phyloP scores from a whole-genome alignment of 108 stramenopile genomes.

The Pseudonitzschia multistriata region DNA sequence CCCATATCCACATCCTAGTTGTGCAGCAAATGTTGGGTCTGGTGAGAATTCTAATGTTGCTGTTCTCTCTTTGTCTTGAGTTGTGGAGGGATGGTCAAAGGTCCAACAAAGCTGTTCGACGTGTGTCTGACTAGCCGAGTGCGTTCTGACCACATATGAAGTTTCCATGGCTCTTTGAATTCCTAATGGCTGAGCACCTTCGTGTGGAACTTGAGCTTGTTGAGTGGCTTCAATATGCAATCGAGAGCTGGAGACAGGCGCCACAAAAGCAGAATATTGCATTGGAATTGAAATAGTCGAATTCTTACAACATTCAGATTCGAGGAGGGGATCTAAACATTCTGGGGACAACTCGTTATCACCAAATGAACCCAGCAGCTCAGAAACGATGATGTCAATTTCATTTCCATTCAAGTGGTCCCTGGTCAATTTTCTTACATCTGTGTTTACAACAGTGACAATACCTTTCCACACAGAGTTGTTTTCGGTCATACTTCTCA shows the following conservation, averaged over 20 bases:
- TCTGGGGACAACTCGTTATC: slow-evolving; percentile 99
- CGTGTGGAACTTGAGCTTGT: slow-evolving; percentile 54
- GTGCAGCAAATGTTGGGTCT: slow-evolving; percentile 50
- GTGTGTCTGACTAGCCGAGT: slow-evolving; percentile 87
- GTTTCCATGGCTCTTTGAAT: slow-evolving; percentile 89
- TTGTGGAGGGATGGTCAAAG: slow-evolving; percentile 80
- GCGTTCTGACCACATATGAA: slow-evolving; percentile 91
- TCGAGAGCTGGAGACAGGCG: slow-evolving; percentile 88
- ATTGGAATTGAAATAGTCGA: slow-evolving; percentile 71
- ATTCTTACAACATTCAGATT: slow-evolving; percentile 67
- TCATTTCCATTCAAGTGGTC: slow-evolving; percentile 35
- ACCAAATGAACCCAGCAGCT: slow-evolving; percentile 95
- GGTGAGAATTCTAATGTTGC: slow-evolving; percentile 50
- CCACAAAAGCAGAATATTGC: slow-evolving; percentile 87
- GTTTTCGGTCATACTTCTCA: slow-evolving; percentile 63
- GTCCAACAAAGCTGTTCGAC: slow-evolving; percentile 79
- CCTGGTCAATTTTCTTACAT: slow-evolving; percentile 81
- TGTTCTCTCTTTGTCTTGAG: slow-evolving; percentile 31
- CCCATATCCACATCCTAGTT: slow-evolving; percentile 64
- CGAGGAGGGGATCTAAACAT: slow-evolving; percentile 93
- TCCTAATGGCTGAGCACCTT: slow-evolving; percentile 56
- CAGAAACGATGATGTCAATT: slow-evolving; percentile 93
- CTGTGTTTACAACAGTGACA: slow-evolving; percentile 87
- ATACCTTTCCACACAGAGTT: slow-evolving; percentile 68
- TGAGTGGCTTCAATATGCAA: slow-evolving; percentile 81